Percentiles rank a stretch among this genome's conserved stretches.
Evolutionary conservation across 805 yeast species (phyloP).

Genomic region (Yamadazyma sp.): DNA sequence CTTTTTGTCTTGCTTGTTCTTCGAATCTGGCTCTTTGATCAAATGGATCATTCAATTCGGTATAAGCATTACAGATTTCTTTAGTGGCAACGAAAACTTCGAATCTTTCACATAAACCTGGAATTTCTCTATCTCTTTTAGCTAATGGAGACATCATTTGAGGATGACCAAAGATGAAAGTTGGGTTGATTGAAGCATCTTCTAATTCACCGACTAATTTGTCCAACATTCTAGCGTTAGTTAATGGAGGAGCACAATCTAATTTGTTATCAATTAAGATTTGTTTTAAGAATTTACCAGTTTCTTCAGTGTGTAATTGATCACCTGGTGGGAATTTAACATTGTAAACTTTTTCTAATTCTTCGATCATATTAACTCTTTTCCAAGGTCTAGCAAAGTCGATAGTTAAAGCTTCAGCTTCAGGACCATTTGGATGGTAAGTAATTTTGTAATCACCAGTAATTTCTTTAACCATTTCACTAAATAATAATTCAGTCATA

Average conservation of each 20-base stretch:
- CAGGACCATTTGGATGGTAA: constrained; percentile 94
- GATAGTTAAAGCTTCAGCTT: constrained; percentile 70
- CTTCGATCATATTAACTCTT: constrained; percentile 96
- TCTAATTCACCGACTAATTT: constrained; percentile 96
- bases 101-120: constrained; percentile 96
- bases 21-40: constrained; percentile 97
- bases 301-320: constrained; percentile 88
- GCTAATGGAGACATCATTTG: constrained; percentile 99
- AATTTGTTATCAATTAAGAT: constrained; percentile 74
- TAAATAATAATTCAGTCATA: constrained; percentile 87
- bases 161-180: constrained; percentile 97
- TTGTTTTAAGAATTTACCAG: constrained; percentile 84
- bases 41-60: constrained; percentile 98
- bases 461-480: constrained; percentile 96
- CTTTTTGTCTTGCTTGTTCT: constrained; percentile 99
- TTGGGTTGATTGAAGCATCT: constrained; percentile 93
- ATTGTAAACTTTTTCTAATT: constrained; percentile 79
- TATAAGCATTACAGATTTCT: constrained; percentile 97
- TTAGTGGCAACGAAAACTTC: constrained; percentile 98
- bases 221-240: constrained; percentile 98
- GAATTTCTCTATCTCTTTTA: constrained; percentile 85
- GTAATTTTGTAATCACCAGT: constrained; percentile 83
- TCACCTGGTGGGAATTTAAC: constrained; percentile 96
- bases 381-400: constrained; percentile 98
- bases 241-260: constrained; percentile 89